Conservation (phyloP, 495 filamentous ascomycete species). For the Aspergillus diversus region DNA sequence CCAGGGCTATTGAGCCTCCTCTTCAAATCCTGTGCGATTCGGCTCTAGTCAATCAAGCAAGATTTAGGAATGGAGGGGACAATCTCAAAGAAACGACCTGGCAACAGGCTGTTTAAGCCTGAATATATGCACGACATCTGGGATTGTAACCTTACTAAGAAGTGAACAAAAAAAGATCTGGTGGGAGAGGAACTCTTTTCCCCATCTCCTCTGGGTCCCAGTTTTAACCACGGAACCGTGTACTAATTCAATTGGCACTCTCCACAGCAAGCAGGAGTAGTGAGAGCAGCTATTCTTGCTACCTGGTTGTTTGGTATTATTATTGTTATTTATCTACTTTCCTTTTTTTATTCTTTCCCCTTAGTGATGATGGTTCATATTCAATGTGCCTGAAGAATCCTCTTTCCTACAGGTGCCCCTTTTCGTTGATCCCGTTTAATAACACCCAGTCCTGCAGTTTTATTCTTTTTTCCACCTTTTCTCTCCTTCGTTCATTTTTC, state of each 20-base stretch:
- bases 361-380: slow-evolving; percentile 16
- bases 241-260: slow-evolving; percentile 12
- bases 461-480: neutral
- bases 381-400: slow-evolving; percentile 10
- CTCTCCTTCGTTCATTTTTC: neutral
- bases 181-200: slow-evolving; percentile 8
- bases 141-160: neutral
- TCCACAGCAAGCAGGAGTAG: neutral
- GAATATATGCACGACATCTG: neutral
- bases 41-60: neutral
- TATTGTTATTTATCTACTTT: neutral
- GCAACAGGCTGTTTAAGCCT: neutral
- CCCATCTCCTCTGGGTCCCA: slow-evolving; percentile 13
- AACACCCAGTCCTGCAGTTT: neutral
- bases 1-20: neutral
- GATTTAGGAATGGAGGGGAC: neutral
- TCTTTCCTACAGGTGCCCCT: slow-evolving; percentile 13
- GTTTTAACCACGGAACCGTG: slow-evolving; percentile 15
- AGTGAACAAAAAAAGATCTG: neutral
- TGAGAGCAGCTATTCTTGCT: neutral
- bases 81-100: neutral
- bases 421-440: slow-evolving; percentile 22
- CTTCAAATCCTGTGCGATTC: neutral
- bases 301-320: slow-evolving; percentile 1
- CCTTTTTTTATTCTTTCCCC: slow-evolving; percentile 4